A percentile compares a stretch with the other conserved stretches of the same genome.
Conservation (phyloP, 148 eudicot genomes). For the Rhododendron williamsianum region DNA sequence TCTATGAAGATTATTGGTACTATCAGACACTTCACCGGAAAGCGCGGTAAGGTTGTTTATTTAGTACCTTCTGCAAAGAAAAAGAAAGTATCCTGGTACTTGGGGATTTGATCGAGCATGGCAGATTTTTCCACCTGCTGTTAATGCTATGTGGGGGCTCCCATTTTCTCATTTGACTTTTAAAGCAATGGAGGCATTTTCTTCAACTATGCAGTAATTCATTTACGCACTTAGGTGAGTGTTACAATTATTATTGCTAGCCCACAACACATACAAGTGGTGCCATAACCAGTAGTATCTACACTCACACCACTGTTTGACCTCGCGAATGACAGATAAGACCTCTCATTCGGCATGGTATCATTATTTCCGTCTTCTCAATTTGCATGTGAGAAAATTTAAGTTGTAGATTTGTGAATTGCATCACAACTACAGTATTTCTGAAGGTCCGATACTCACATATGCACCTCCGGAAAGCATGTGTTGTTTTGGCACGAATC, state of each 20-base stretch:
- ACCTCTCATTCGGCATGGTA: not conserved
- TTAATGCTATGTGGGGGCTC: not conserved
- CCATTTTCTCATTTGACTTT: not conserved
- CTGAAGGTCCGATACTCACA: not conserved
- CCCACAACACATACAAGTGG: not conserved
- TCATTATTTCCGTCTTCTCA: not conserved
- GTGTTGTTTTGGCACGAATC: not conserved
- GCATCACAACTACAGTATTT: not conserved
- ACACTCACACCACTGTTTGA: not conserved
- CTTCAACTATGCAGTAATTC: conserved; percentile 4
- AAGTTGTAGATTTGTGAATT: not conserved
- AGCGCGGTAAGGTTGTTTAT: not conserved
- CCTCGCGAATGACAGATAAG: not conserved
- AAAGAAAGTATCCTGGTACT: not conserved
- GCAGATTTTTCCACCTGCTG: not conserved
- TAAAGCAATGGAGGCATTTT: not conserved
- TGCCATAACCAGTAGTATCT: not conserved
- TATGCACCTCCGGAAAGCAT: not conserved
- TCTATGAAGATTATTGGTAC: not conserved
- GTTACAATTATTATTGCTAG: not conserved
- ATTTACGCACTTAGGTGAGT: not conserved
- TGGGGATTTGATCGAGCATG: not conserved
- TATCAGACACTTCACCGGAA: not conserved
- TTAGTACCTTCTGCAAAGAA: not conserved
- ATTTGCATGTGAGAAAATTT: not conserved